These are phyloP conservation scores for Allomyces arbusculus DNA, from an alignment of 192 early-diverging fungal species.

Conservation along the genomic window DNA sequence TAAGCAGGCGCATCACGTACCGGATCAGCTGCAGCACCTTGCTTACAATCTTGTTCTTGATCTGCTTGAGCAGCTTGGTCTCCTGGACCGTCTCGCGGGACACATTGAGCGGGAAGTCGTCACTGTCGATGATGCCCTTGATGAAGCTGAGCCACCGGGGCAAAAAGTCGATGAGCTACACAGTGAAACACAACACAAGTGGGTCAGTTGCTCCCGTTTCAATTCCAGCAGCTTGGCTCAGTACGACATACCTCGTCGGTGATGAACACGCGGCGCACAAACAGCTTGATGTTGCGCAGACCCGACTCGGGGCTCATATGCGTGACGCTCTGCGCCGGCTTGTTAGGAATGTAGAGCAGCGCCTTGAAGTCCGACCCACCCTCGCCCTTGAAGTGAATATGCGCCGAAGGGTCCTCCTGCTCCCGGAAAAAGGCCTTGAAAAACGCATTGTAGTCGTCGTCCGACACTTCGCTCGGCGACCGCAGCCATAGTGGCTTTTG, in stretches of 20 bases:
- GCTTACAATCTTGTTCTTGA: constrained; percentile 71
- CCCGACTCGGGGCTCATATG: constrained; percentile 19
- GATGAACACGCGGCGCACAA: constrained; percentile 91
- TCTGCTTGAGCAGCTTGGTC: constrained; percentile 51
- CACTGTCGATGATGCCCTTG: constrained; percentile 82
- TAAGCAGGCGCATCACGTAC: neutral
- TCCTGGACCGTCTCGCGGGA: constrained; percentile 94
- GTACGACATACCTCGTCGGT: constrained; percentile 47
- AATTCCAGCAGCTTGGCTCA: neutral
- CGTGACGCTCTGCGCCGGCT: constrained; percentile 29
- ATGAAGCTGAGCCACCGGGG: constrained; percentile 85
- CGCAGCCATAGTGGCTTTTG: constrained; percentile 84
- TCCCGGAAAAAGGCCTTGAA: constrained; percentile 63
- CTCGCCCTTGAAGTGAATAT: constrained; percentile 82
- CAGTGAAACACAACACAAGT: neutral
- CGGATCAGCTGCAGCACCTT: constrained; percentile 76
- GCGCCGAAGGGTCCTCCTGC: constrained; percentile 46
- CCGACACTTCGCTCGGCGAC: constrained; percentile 47
- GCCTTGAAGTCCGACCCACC: constrained; percentile 78
- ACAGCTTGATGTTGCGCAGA: constrained; percentile 68
- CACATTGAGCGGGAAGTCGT: constrained; percentile 94
- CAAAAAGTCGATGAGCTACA: constrained; percentile 44
- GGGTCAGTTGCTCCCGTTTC: neutral
- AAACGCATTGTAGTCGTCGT: constrained; percentile 75
- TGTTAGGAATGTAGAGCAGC: constrained; percentile 64